These are phyloP conservation scores for Chaetomiaceae sp. DNA, from an alignment of 2,329 filamentous ascomycete genomes.

Conservation along the genomic window DNA sequence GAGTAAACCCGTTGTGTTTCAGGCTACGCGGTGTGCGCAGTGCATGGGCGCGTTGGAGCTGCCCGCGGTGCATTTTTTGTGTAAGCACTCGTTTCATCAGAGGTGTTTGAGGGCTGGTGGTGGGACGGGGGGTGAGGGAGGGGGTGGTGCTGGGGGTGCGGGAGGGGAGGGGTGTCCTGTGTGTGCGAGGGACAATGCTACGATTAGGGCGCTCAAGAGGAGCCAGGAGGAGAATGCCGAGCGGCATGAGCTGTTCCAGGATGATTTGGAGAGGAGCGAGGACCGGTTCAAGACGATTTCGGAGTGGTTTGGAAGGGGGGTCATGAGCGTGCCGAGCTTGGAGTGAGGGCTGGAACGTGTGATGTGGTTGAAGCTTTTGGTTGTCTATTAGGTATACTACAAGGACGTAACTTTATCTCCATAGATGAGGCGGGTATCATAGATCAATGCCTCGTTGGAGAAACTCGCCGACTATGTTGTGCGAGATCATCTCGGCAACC, in stretches of 20 bases:
- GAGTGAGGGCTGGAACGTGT: conserved; percentile 28
- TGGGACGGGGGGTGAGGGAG: conserved; percentile 16
- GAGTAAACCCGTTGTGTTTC: conserved; percentile 80
- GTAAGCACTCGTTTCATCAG: conserved; percentile 95
- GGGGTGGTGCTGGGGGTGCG: conserved; percentile 27
- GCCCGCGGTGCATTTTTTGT: conserved; percentile 90
- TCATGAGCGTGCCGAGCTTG: conserved; percentile 58
- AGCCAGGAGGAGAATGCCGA: conserved; percentile 82
- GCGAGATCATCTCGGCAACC: not conserved
- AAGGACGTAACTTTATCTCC: no score
- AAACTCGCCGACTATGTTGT: not conserved
- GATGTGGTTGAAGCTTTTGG: no score
- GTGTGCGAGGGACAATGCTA: conserved; percentile 77
- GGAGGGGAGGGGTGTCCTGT: conserved; percentile 67
- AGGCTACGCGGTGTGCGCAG: conserved; percentile 78
- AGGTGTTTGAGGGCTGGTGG: conserved; percentile 58
- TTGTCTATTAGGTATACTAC: no score
- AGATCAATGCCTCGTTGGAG: conserved; percentile 1
- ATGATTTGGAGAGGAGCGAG: conserved; percentile 67
- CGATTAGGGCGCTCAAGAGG: conserved; percentile 77
- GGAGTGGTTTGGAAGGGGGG: conserved; percentile 90
- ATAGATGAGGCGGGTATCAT: not conserved
- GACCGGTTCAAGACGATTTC: conserved; percentile 87
- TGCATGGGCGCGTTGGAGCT: conserved; percentile 76
- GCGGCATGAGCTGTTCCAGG: conserved; percentile 82